These are phyloP conservation scores for Friedmanniomyces simplex DNA, from an alignment of 495 filamentous ascomycete genomes.

Conservation along the genomic window DNA sequence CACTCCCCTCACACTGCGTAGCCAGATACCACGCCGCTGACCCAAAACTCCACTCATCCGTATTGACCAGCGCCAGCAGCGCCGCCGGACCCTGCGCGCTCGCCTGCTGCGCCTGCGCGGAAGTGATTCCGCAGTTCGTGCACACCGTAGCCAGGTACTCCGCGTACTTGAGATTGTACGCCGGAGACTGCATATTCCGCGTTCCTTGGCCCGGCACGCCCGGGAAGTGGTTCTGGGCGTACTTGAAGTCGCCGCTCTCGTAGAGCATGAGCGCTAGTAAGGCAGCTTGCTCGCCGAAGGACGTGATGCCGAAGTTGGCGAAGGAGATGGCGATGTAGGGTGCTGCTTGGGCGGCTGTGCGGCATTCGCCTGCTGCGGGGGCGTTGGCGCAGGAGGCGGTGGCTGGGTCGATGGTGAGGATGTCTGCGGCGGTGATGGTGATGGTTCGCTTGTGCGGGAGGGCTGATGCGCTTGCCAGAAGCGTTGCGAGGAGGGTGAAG, in stretches of 20 bases:
- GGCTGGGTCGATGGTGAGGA: conserved; percentile 42
- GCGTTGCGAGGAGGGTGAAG: background rate
- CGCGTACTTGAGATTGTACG: conserved; percentile 55
- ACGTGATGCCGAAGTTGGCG: conserved; percentile 42
- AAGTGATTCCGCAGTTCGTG: conserved; percentile 10
- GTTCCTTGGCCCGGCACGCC: conserved; percentile 62
- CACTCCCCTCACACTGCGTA: conserved; percentile 46
- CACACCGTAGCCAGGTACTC: conserved; percentile 19
- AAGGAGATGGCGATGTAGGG: conserved; percentile 47
- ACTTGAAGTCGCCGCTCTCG: conserved; percentile 49
- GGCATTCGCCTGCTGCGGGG: conserved; percentile 46
- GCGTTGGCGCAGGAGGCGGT: conserved; percentile 35
- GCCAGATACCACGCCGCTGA: conserved; percentile 65
- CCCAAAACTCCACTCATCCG: conserved; percentile 57
- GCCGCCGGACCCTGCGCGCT: conserved; percentile 32
- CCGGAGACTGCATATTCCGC: conserved; percentile 61
- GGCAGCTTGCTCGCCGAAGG: conserved; percentile 26
- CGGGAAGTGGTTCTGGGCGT: conserved; percentile 33
- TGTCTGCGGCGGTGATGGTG: conserved; percentile 34
- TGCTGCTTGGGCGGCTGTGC: conserved; percentile 52
- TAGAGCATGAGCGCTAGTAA: conserved; percentile 35
- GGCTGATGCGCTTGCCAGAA: background rate
- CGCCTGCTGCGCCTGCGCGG: conserved; percentile 11
- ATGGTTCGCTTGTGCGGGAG: background rate
- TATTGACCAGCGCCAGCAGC: conserved; percentile 48